These are phyloP conservation scores for Hydnomerulius pinastri DNA, from an alignment of 768 basidiomycete genomes.

Conservation along the genomic window DNA sequence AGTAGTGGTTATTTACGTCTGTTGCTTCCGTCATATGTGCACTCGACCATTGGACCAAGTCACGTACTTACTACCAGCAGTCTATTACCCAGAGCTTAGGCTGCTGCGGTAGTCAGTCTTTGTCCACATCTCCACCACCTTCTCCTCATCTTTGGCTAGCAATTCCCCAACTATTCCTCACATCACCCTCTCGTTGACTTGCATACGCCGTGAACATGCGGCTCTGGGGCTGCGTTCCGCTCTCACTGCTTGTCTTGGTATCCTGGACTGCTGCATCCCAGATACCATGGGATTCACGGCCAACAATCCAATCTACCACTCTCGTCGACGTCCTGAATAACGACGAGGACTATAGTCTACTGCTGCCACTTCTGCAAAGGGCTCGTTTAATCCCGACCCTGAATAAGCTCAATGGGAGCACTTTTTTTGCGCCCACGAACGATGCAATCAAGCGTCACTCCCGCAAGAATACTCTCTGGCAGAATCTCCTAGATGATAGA, in stretches of 20 bases:
- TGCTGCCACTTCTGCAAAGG: conserved; percentile 77
- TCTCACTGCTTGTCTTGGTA: conserved; percentile 33
- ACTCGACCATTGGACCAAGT: no score
- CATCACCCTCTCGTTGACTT: background rate
- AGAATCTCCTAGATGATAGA: conserved; percentile 26
- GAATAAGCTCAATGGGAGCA: conserved; percentile 79
- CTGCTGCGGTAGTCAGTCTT: no score
- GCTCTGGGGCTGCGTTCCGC: conserved; percentile 34
- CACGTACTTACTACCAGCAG: no score
- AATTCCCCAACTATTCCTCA: background rate
- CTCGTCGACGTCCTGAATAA: conserved; percentile 76
- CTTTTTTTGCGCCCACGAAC: conserved; percentile 95
- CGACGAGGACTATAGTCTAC: conserved; percentile 76
- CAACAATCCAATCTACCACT: conserved; percentile 46
- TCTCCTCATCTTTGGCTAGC: background rate
- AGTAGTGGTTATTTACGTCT: no score
- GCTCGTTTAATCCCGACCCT: conserved; percentile 90
- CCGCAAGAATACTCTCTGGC: conserved; percentile 34
- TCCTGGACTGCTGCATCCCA: conserved; percentile 21
- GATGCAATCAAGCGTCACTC: conserved; percentile 70
- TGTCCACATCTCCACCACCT: background rate
- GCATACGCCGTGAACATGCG: conserved; percentile 29
- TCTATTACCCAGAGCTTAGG: no score
- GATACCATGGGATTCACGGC: conserved; percentile 21
- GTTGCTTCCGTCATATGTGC: no score